These are phyloP conservation scores for Fusarium ramigenum DNA, from an alignment of 2,329 filamentous ascomycete species.

Conservation along the genomic window DNA sequence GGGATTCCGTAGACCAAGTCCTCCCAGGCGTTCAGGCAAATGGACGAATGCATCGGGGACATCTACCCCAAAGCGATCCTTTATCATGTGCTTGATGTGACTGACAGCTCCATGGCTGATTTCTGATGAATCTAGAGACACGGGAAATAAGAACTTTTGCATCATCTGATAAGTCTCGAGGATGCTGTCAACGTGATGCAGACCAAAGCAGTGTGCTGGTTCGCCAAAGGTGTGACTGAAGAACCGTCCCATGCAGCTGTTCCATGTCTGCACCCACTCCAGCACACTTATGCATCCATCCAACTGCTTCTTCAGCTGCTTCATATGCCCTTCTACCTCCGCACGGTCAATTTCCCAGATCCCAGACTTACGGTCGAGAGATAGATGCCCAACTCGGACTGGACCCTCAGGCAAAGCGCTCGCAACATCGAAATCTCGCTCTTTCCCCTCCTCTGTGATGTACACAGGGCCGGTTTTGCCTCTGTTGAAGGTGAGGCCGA, in stretches of 20 bases:
- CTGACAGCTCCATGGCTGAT: background rate
- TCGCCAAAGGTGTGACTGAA: conserved; percentile 1
- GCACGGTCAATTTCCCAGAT: background rate
- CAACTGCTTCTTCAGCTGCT: background rate
- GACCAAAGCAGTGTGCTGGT: background rate
- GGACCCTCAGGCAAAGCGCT: background rate
- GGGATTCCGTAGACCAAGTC: background rate
- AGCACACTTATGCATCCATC: background rate
- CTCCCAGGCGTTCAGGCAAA: background rate
- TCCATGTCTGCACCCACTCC: background rate
- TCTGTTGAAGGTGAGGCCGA: background rate
- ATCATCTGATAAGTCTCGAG: background rate
- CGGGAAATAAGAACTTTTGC: background rate
- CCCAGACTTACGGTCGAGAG: background rate
- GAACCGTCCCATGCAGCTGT: background rate
- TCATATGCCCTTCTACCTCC: background rate
- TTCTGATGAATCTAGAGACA: background rate
- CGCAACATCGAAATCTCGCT: background rate
- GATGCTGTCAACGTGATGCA: background rate
- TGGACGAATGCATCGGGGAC: background rate
- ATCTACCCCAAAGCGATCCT: background rate
- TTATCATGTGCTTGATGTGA: background rate
- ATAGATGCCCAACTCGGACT: background rate
- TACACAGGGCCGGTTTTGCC: background rate
- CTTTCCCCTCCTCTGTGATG: rapidly evolving